Evolutionary conservation across 2,329 filamentous ascomycete species (phyloP), one percentile per base, ranked within the genome.

Genomic region (Aspergillus ruber): DNA sequence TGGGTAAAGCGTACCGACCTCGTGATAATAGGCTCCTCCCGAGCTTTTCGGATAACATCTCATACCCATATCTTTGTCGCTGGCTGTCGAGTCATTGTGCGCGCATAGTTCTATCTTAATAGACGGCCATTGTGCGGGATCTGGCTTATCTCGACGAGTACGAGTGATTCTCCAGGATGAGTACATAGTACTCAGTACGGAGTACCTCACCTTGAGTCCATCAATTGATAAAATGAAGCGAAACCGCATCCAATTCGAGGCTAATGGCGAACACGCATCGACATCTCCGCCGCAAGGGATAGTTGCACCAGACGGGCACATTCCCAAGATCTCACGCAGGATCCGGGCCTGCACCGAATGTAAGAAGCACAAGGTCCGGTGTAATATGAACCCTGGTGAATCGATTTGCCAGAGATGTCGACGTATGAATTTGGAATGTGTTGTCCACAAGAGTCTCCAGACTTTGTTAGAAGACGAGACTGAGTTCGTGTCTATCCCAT

Each of bases 301-400:
- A n/a, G 42, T 50, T 18, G 53, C 56, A 12, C 54, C 60, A 15
- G 64, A 67, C 43, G 59, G 47, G 20, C 65, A 69, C 59, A 56
- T 68, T 15, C 67, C 67, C 43, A 69, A 69, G 56, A 72, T 73
- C 32, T 72, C 70, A 20, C 66, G 71, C 49, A 68, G 69, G 54
- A 71, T 73, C 56, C 68, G 70, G 38, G 76, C 76, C 23, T 79
- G 76, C 56, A 76, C 75, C 8, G 72, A 76, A 52, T 78, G 76
- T 57, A 72, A 76, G 50, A 73, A 75, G 48, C 75, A 78, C 52
- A 78, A 79, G 60, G 76, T 78, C 51, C 76, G 76, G 58, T 78
- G 76, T 59, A 72, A 78, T 46, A 77, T 78, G 73, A 67, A 71
- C 49, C 63, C 68, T 36, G 69, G 70, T 25, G 74, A 76, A 23